Conservation (phyloP, 139 green algal genomes). For the Tetradesmus obliquus region DNA sequence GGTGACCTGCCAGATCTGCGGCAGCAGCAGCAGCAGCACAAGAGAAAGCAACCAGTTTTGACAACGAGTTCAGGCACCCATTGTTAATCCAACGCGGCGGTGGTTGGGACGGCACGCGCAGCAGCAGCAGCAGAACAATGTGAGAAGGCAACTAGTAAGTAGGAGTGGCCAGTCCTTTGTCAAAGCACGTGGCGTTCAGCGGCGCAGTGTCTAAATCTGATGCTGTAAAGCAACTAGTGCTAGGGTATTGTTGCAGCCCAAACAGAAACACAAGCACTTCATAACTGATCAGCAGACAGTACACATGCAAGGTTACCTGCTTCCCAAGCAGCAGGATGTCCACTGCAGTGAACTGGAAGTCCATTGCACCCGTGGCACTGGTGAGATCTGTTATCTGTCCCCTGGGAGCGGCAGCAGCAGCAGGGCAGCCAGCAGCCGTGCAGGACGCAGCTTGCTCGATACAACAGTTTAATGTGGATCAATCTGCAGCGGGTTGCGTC, state of each 20-base stretch:
- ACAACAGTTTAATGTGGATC: not conserved
- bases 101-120: not conserved
- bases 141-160: too few species aligned
- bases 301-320: not conserved
- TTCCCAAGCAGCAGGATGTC: slow-evolving; percentile 42
- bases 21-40: slow-evolving; percentile 18
- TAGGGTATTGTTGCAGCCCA: too few species aligned
- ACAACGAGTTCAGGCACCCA: not conserved
- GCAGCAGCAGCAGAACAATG: not conserved
- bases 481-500: not conserved
- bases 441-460: not conserved
- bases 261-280: too few species aligned
- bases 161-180: too few species aligned
- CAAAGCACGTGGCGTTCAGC: too few species aligned
- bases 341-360: slow-evolving; percentile 61
- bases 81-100: not conserved
- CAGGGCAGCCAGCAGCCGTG: not conserved
- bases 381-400: slow-evolving; percentile 31
- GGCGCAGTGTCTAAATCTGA: too few species aligned
- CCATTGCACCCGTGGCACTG: slow-evolving; percentile 37
- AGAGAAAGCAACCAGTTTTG: not conserved
- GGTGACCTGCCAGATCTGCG: slow-evolving; percentile 48
- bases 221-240: too few species aligned
- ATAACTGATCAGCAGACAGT: too few species aligned
- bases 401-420: slow-evolving; percentile 21